Conservation (phyloP, 192 early-diverging fungal species). For the Physocladia obscura region DNA sequence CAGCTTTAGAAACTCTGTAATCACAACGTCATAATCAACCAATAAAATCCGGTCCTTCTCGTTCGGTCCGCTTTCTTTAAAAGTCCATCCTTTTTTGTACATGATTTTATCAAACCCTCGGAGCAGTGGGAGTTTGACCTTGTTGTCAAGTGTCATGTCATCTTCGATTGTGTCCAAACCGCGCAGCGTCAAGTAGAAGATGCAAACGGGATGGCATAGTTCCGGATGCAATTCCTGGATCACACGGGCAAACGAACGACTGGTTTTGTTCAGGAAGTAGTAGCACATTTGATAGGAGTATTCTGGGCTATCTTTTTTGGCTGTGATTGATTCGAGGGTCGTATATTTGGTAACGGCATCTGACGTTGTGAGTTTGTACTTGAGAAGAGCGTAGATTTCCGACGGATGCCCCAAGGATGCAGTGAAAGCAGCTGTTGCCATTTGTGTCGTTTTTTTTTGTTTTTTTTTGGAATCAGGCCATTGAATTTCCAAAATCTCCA, state of each 20-base stretch:
- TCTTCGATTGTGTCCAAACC: slow-evolving; percentile 98
- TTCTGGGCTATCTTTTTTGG: slow-evolving; percentile 48
- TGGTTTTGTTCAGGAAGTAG: slow-evolving; percentile 88
- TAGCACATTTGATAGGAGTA: slow-evolving; percentile 69
- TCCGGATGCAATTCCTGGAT: slow-evolving; percentile 70
- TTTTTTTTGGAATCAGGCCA: neutral
- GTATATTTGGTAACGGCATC: slow-evolving; percentile 31
- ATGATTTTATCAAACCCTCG: slow-evolving; percentile 78
- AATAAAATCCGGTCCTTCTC: slow-evolving; percentile 94
- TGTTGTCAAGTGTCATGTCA: slow-evolving; percentile 87
- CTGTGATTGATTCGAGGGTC: slow-evolving; percentile 55
- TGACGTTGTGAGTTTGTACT: slow-evolving; percentile 36
- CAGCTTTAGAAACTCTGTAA: slow-evolving; percentile 83
- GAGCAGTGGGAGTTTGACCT: slow-evolving; percentile 75
- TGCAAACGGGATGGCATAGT: slow-evolving; percentile 67
- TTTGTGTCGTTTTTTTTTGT: neutral
- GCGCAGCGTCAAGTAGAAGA: slow-evolving; percentile 95
- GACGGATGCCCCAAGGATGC: slow-evolving; percentile 63
- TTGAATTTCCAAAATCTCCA: too few species aligned
- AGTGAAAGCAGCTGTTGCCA: slow-evolving; percentile 19
- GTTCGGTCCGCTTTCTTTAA: slow-evolving; percentile 72
- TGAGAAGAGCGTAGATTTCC: slow-evolving; percentile 80
- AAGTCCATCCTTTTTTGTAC: slow-evolving; percentile 64
- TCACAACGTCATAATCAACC: slow-evolving; percentile 84
- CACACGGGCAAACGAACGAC: slow-evolving; percentile 93